Base-by-base conservation (phyloP, 73 alveolate genomes). In the Paramecium bursaria region DNA sequence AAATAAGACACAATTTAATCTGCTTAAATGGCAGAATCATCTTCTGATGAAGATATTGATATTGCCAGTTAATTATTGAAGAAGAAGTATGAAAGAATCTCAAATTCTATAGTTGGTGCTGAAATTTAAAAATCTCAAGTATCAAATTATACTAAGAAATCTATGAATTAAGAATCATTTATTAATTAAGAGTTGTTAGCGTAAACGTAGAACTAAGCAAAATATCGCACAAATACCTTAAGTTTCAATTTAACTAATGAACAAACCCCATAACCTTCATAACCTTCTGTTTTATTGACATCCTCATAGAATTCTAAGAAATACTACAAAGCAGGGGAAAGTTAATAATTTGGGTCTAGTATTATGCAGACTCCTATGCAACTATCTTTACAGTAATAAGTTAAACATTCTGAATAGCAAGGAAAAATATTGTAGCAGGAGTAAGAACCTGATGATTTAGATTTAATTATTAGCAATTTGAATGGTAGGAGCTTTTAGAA, bases 221-320 rank as follows among this genome's bases (percentile, higher is more conserved):
- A n/a, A n/a, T n/a, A n/a, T n/a, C 33, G 44, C 19, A 67, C 82
- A 3, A 67, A 67, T 67, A 67, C 82, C 14, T 47, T 67, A 15
- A 67, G 82, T 21, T 67, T 67, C 23, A 67, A 67, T 67, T 67
- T 67, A 15, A 67, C 82, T 15, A 67, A 67, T 67, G 82, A 67
- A 67, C 44, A 42, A 11, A 67, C 82, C 6, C 82, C 82, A 7
- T 39, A 67, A 67, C 4, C 33, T 9, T 57, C 82, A 7, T 39
- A 67, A 67, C 4, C 33, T 25, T 67, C 82, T 0, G 27, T 35
- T 39, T 7, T 11, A 7, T 7, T 39, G 11, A 39, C 49, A 39
- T 7, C 5, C 11, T 11, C 5, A 7, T 7, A 39, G 5, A 7
- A 5, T 39, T 39, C 49, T 39, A 39, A 39, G 5, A 7, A 7